Base-by-base conservation (phyloP, 495 filamentous ascomycete genomes). In the Penicillium turbatum region DNA sequence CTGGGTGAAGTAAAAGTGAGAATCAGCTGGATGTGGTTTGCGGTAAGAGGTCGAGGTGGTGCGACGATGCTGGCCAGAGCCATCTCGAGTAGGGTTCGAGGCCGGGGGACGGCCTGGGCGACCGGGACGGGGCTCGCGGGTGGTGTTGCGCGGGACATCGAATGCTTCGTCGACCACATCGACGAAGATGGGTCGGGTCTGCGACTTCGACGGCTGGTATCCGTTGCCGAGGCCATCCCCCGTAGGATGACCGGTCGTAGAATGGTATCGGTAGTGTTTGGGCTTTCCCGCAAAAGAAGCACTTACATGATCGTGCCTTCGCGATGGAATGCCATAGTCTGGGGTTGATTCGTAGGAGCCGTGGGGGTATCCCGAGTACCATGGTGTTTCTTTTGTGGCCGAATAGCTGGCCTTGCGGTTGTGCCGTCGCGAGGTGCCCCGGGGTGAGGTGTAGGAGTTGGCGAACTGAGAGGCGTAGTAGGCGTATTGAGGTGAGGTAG, bases 241-340 rank as follows among this genome's bases (percentile, higher is more conserved):
- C 59, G 72, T 50, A 58, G 70, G 61, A 62, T 65, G 56, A 62
- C 67, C 67, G 48, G 70, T 65, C 63, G 70, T 65, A 56, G 66
- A 65, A 54, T 65, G 62, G 51, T 61, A 66, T 58, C 71, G 72
- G 65, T 64, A 65, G 58, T 64, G 64, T 58, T 62, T 67, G 59
- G 63, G 55, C 63, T 61, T 59, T 61, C 67, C 65, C 70, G 68
- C 69, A 71, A 70, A 74, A 71, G 63, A 71, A 72, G 74, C 76
- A 81, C 78, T 81, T 79, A 81, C 78, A 80, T 74, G 69, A 64
- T 79, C 76, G 76, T 79, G 72, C 74, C 79, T 73, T 66, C 69
- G 71, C 63, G 72, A 69, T 56, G 77, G 73, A 53, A 73, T 68
- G 63, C 66, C 66, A 67, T 76, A 75, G 50, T 79, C 73, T 53